Evolutionary conservation across 2,329 filamentous ascomycete species (phyloP).

Genomic region (Alternaria arbusti): DNA sequence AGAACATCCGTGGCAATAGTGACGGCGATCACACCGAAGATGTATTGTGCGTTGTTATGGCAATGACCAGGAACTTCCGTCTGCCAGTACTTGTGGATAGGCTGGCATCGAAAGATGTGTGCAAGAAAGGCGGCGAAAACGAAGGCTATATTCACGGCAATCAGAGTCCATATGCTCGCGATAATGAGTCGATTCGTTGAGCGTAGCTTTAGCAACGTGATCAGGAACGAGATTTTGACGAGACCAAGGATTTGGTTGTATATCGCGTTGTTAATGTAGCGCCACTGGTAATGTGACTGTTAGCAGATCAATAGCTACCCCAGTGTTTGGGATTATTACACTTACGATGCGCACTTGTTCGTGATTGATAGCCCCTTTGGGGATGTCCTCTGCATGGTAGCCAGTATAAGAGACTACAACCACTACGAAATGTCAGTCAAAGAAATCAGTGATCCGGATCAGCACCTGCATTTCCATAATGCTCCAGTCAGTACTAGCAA

Average conservation of each 20-base stretch:
- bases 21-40: conserved; percentile 2
- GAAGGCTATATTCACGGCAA: conserved; percentile 7
- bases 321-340: neutral
- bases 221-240: conserved; percentile 16
- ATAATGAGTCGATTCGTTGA: conserved; percentile 4
- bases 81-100: conserved; percentile 11
- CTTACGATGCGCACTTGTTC: neutral
- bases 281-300: conserved; percentile 5
- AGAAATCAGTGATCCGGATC: neutral
- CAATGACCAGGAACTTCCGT: neutral
- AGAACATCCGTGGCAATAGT: conserved; percentile 15
- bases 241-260: conserved; percentile 15
- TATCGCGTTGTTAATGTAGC: conserved; percentile 5
- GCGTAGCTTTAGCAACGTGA: conserved; percentile 11
- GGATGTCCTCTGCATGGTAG: conserved; percentile 6
- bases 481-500: neutral
- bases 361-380: conserved; percentile 5
- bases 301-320: neutral
- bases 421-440: neutral
- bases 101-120: conserved; percentile 6
- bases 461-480: neutral
- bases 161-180: conserved; percentile 6
- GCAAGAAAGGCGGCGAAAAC: neutral
- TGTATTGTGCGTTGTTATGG: neutral
- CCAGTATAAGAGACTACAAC: conserved; percentile 1